A percentile compares a stretch with the other conserved stretches of the same genome.
Conservation (phyloP, 2,329 filamentous ascomycete species). For the Blastomyces percursus region DNA sequence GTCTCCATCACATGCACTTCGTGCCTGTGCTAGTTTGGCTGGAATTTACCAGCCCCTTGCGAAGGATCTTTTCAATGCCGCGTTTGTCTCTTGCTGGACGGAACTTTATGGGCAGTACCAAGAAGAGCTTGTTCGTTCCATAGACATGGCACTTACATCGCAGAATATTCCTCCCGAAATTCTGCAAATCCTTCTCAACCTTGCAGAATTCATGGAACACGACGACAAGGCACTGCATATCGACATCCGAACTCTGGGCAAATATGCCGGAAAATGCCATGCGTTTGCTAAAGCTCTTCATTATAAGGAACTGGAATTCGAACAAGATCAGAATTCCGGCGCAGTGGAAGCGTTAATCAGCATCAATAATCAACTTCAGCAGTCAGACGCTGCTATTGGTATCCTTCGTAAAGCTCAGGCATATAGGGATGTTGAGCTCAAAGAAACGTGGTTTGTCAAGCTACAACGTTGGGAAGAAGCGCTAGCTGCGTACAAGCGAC, state of each 20-base stretch:
- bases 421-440: conserved; percentile 89
- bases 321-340: conserved; percentile 90
- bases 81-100: conserved; percentile 98
- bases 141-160: conserved; percentile 90
- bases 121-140: conserved; percentile 88
- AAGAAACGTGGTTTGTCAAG: conserved; percentile 99
- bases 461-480: conserved; percentile 97
- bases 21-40: conserved; percentile 83
- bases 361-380: conserved; percentile 98
- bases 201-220: conserved; percentile 99
- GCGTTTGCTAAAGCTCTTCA: conserved; percentile 96
- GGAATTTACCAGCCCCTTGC: conserved; percentile 86
- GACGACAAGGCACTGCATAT: conserved; percentile 98
- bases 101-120: conserved; percentile 96
- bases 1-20: conserved; percentile 86
- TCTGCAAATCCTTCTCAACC: conserved; percentile 81
- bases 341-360: conserved; percentile 96
- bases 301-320: conserved; percentile 97
- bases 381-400: conserved; percentile 95
- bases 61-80: conserved; percentile 92
- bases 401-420: conserved; percentile 92
- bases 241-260: conserved; percentile 85
- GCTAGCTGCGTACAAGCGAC: conserved; percentile 65
- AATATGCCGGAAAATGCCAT: conserved; percentile 92
- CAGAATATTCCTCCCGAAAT: conserved; percentile 94